These are phyloP conservation scores for Diversispora epigaea DNA, from an alignment of 192 early-diverging fungal species.

Conservation along the genomic window DNA sequence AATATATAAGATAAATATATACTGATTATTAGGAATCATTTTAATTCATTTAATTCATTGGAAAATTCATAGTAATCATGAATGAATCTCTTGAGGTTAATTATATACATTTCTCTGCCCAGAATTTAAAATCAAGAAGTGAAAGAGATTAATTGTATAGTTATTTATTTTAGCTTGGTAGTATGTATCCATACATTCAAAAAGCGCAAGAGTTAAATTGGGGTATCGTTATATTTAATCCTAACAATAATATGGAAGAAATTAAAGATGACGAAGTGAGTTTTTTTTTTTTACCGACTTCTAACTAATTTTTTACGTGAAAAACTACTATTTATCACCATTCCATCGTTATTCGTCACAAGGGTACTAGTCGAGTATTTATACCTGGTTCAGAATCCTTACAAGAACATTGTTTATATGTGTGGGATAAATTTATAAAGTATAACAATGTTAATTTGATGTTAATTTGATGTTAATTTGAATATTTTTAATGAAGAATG, in stretches of 20 bases:
- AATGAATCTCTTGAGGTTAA: conserved; percentile 38
- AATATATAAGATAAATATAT: neutral
- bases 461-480: neutral
- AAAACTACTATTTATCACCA: neutral
- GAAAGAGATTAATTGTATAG: neutral
- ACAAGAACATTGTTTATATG: conserved; percentile 33
- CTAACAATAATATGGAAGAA: conserved; percentile 28
- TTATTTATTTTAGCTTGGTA: conserved; percentile 19
- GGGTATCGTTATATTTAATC: conserved; percentile 35
- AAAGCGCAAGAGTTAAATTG: conserved; percentile 32
- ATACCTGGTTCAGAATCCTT: conserved; percentile 26
- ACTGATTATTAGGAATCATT: neutral
- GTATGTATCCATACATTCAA: conserved; percentile 37
- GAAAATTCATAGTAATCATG: conserved; percentile 31
- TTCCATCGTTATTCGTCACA: neutral
- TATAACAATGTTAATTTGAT: neutral
- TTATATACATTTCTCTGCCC: neutral
- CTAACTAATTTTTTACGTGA: neutral
- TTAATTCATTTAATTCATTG: neutral
- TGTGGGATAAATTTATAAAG: conserved; percentile 38
- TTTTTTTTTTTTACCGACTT: neutral
- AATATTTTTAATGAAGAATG: neutral
- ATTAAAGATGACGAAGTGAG: conserved; percentile 11
- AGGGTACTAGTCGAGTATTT: neutral
- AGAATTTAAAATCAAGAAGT: neutral